phyloP scores from a whole-genome alignment of 768 basidiomycete species.

The Leccinum fibrillosum region DNA sequence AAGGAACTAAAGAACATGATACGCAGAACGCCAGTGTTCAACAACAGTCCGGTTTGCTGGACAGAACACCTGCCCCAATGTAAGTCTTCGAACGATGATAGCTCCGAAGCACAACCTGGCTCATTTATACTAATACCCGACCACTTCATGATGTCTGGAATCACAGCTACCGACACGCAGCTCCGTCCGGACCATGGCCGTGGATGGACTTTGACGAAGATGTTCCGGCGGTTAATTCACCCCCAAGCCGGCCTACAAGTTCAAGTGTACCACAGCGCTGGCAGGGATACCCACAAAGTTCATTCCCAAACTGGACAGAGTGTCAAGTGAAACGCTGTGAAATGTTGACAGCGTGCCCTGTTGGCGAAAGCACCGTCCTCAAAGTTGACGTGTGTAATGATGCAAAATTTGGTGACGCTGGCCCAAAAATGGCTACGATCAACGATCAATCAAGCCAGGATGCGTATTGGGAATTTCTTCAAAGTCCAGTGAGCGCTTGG shows the following conservation, averaged over 20 bases:
- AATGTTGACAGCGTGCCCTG: slow-evolving; percentile 25
- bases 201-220: slow-evolving; percentile 39
- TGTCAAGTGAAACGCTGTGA: slow-evolving; percentile 30
- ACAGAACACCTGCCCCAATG: slow-evolving; percentile 22
- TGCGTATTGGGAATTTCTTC: slow-evolving; percentile 34
- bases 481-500: slow-evolving; percentile 32
- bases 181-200: slow-evolving; percentile 42
- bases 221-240: slow-evolving; percentile 1
- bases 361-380: slow-evolving; percentile 14
- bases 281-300: slow-evolving; percentile 29
- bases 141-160: background rate
- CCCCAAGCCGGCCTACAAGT: background rate
- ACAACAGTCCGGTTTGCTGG: slow-evolving; percentile 1
- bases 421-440: background rate
- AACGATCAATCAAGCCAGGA: slow-evolving; percentile 13
- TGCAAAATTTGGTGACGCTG: slow-evolving; percentile 8
- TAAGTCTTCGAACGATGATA: slow-evolving; percentile 6
- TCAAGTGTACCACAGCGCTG: slow-evolving; percentile 7
- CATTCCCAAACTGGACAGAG: slow-evolving; percentile 33
- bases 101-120: background rate
- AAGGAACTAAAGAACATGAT: background rate
- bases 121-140: background rate
- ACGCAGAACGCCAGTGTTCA: background rate
- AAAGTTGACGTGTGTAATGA: slow-evolving; percentile 22
- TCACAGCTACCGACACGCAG: slow-evolving; percentile 35